Base-by-base conservation (phyloP, 2,329 filamentous ascomycete species). In the Basipetospora chlamydospora region DNA sequence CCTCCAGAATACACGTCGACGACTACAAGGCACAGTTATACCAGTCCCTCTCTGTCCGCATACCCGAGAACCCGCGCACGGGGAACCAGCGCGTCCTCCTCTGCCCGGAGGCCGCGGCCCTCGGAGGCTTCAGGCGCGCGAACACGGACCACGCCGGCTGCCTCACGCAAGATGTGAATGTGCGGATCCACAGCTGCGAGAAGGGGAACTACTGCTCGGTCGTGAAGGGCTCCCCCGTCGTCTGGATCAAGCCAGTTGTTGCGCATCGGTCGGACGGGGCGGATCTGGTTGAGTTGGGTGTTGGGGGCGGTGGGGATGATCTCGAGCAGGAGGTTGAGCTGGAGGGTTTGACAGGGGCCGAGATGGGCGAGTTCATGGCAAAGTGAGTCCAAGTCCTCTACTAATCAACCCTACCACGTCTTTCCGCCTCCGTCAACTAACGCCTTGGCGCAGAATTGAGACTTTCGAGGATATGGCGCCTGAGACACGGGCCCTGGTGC, bases 171-270 rank as follows among this genome's bases (percentile, higher is more conserved):
- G 62, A 78, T 17, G 53, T 67, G 17, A 59, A 61, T 15, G 74
- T 73, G 1, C 73, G 80, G 2, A 63, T 96, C 6, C 88, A 96
- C 53, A 92, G 84, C 48, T 95, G 88, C 46, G 86, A 93, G 48
- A 78, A 73, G 43, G 81, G 77, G 0, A 72, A 69, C 41, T 64
- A 67, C 16, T 85, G 80, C 45, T 48, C 59, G 0, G 58, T 65
- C 0, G 62, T 59, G 33, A 52, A 49, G 45, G 63, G 51, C 6
- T 51, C 57, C 1, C 63, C 68, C 0, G 68, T 81, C 0, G 78
- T 95, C 6, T 77, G 71, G 49, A 88, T 95, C 37, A 73, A 73
- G 6, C 87, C 87, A 0, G 77, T 95, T 28, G 68, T 94, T 12
- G 74, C 76, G 4, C 74, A 77, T 20, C 57, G 70, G 4, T 49